Conservation (phyloP, 257 asterid genomes). For the Cinchona pubescens region DNA sequence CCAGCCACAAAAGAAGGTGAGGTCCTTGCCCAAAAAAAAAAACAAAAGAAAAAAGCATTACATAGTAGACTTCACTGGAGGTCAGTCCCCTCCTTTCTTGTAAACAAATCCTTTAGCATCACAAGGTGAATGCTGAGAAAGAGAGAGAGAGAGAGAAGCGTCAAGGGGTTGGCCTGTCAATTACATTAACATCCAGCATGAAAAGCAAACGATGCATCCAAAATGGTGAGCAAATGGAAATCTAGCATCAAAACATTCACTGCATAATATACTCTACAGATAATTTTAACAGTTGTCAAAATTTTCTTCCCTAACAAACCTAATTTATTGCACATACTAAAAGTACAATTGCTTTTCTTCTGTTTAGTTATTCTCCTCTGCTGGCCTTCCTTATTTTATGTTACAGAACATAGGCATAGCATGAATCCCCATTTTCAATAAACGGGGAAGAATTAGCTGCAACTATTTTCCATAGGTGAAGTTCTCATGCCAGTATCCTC, state of each 20-base stretch:
- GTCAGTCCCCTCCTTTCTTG: too few relatives aligned
- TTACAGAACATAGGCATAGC: slow-evolving; percentile 35
- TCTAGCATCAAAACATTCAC: slow-evolving; percentile 4
- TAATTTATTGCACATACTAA: slow-evolving; percentile 35
- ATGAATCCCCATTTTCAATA: slow-evolving; percentile 19
- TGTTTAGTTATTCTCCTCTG: slow-evolving; percentile 22
- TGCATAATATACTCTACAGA: slow-evolving; percentile 24
- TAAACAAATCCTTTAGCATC: too few relatives aligned
- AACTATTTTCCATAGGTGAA: not conserved
- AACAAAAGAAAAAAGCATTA: too few relatives aligned
- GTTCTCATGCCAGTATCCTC: not conserved
- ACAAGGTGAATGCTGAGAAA: too few relatives aligned
- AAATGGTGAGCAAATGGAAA: not conserved
- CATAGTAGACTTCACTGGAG: too few relatives aligned
- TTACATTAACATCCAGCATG: too few relatives aligned
- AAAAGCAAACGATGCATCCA: too few relatives aligned
- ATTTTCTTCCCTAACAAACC: slow-evolving; percentile 23
- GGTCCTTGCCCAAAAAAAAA: too few relatives aligned
- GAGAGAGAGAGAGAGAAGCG: too few relatives aligned
- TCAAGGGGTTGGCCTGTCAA: too few relatives aligned
- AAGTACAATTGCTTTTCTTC: slow-evolving; percentile 31
- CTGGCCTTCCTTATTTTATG: slow-evolving; percentile 42
- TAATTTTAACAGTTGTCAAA: slow-evolving; percentile 29
- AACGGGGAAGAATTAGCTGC: not conserved
- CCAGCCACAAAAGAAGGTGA: too few relatives aligned